Base-by-base conservation (phyloP, 495 filamentous ascomycete genomes). In the Aspergillus olivimuriae region DNA sequence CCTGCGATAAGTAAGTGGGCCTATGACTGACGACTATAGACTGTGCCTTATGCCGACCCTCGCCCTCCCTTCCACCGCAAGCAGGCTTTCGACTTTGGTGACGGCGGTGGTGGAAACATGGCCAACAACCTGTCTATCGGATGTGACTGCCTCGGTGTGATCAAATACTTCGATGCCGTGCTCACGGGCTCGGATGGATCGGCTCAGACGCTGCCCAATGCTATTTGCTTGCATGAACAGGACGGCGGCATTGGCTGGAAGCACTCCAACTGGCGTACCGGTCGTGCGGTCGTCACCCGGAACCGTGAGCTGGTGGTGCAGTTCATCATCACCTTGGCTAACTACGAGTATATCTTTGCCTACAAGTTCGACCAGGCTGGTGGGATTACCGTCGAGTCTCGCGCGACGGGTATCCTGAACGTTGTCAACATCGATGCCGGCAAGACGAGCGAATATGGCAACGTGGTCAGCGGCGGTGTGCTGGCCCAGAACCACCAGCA, bases 291-390 rank as follows among this genome's bases (percentile, higher is more conserved):
- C 4, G 72, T 84, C 2, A 78, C 77, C 4, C 70, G 81, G 15
- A 69, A 73, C 43, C 67, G 81, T 5, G 80, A 82, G 47, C 57
- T 84, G 9, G 77, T 84, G 7, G 61, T 84, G 16, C 87, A 91
- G 51, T 86, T 84, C 41, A 86, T 89, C 57, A 81, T 88, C 52
- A 90, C 87, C 0, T 71, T 90, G 21, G 81, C 82, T 31, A 91
- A 91, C 65, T 90, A 91, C 63, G 87, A 89, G 58, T 91, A 91
- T 50, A 82, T 95, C 44, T 75, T 96, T 28, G 82, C 87, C 12
- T 95, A 86, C 70, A 81, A 87, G 48, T 89, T 95, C 63, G 87
- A 90, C 59, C 87, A 89, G 51, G 83, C 90, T 0, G 90, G 84
- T 2, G 87, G 89, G 41, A 61, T 94, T 42, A 73, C 75, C 1